Percentiles rank a stretch among this genome's conserved stretches.
Evolutionary conservation across 768 basidiomycete genomes (phyloP).

Genomic region (Serendipita indica): DNA sequence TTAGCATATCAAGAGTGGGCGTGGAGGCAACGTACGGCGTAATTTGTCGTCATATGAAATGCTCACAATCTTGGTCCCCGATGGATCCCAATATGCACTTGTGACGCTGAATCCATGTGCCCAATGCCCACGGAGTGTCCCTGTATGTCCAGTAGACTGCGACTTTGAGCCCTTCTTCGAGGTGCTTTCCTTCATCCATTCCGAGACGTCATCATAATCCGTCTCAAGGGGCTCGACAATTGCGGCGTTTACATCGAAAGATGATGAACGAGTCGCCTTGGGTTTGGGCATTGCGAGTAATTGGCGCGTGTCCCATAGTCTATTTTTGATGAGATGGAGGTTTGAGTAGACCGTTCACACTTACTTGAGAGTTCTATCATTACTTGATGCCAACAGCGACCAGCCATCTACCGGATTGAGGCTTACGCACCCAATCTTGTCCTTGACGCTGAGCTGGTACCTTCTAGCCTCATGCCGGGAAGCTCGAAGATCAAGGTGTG

Average conservation of each 20-base stretch:
- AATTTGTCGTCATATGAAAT: slow-evolving; percentile 73
- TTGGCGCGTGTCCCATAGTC: slow-evolving; percentile 71
- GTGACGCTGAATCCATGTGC: slow-evolving; percentile 62
- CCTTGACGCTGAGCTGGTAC: slow-evolving; percentile 13
- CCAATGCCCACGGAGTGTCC: slow-evolving; percentile 47
- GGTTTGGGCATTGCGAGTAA: slow-evolving; percentile 28
- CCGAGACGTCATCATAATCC: slow-evolving; percentile 13
- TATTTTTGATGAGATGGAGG: slow-evolving; percentile 21
- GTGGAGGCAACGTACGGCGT: slow-evolving; percentile 35
- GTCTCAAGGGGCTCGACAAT: slow-evolving; percentile 9
- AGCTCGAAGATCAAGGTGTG: slow-evolving; percentile 63
- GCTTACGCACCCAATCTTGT: slow-evolving; percentile 57
- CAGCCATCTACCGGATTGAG: slow-evolving; percentile 56
- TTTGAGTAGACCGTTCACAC: slow-evolving; percentile 13
- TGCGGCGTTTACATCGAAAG: not conserved
- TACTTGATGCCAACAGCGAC: slow-evolving; percentile 61
- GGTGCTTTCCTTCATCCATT: slow-evolving; percentile 23
- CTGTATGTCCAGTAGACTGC: slow-evolving; percentile 32
- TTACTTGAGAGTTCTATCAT: slow-evolving; percentile 56
- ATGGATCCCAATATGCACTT: slow-evolving; percentile 75
- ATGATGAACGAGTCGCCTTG: not conserved
- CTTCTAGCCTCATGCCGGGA: slow-evolving; percentile 29
- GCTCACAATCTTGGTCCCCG: slow-evolving; percentile 64
- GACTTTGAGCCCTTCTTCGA: slow-evolving; percentile 38
- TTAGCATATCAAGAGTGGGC: not conserved